These are phyloP conservation scores for Backusella tarrabulga DNA, from an alignment of 192 early-diverging fungal species.

Conservation along the genomic window DNA sequence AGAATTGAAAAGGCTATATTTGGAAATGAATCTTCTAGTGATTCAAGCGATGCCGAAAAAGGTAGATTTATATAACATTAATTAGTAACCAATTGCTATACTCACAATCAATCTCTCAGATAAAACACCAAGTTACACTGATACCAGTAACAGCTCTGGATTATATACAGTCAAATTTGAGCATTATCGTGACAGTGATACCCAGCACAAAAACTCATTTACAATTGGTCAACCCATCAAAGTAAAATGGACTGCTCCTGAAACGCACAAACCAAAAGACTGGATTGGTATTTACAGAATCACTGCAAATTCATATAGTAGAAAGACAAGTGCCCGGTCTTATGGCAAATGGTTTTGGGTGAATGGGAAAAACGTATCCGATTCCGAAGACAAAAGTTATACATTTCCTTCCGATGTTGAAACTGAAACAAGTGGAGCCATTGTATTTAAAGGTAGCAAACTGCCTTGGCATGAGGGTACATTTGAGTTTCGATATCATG, in stretches of 20 bases:
- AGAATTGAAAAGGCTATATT: slow-evolving; percentile 52
- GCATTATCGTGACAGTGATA: not conserved
- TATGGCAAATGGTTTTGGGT: slow-evolving; percentile 63
- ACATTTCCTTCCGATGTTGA: not conserved
- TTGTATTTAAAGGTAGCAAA: slow-evolving; percentile 63
- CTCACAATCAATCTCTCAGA: not conserved
- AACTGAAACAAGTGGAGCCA: slow-evolving; percentile 39
- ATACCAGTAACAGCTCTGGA: not conserved
- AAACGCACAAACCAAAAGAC: slow-evolving; percentile 67
- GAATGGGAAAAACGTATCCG: not conserved
- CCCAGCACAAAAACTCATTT: slow-evolving; percentile 35
- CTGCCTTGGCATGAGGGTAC: slow-evolving; percentile 84
- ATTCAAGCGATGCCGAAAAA: slow-evolving; percentile 19
- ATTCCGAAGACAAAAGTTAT: not conserved
- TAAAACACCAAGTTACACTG: not conserved
- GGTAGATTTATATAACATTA: not conserved
- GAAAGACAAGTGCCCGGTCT: slow-evolving; percentile 72
- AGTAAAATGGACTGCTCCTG: slow-evolving; percentile 69
- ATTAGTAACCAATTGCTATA: not conserved
- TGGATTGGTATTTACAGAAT: slow-evolving; percentile 93
- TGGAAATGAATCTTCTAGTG: not conserved
- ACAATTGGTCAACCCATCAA: slow-evolving; percentile 78
- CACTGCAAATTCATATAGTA: slow-evolving; percentile 66
- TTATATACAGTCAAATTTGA: not conserved
- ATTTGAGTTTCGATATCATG: slow-evolving; percentile 90